Evolutionary conservation across 345 rosid genomes (phyloP), one percentile per base, ranked within the genome.

Genomic region (Ceriops decandra): DNA sequence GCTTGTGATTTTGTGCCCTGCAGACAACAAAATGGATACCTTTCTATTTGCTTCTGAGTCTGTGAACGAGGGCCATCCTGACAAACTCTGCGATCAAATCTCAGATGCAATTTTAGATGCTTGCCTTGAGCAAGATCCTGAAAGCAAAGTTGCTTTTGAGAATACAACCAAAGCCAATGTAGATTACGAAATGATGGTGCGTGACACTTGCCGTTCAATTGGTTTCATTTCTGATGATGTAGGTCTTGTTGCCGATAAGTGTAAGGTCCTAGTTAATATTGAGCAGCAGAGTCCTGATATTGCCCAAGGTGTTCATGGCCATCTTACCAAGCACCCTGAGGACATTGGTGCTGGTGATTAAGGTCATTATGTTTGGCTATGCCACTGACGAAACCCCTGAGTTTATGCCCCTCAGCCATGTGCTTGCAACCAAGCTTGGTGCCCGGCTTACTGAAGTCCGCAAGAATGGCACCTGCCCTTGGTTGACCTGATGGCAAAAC

Each of bases 241-340:
- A 13, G 72, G 72, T 69, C 72, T 69, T 61, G 72, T 52, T 69
- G 72, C 72, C 33, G 72, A 69, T 36, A 69, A 61, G 33, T 69
- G 72, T 59, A 61, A 60, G 26, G 72, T 69, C 33, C 27, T 61
- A 20, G 66, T 69, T 24, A 60, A 52, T 20, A 69, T 69, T 9
- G 72, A 69, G 72, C 72, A 69, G 60, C 72, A 69, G 64, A 69
- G 72, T 46, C 72, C 72, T 60, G 72, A 69, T 22, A 61, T 69
- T 61, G 72, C 66, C 24, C 72, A 69, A 59, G 72, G 72, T 8
- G 72, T 69, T 66, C 72, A 69, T 32, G 72, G 72, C 27, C 73
- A 62, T 54, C 73, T 70, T n/a, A 62, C 67, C 51, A 70, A 70
- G 67, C 28, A 42, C 3, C 73, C 73, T 13, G 67, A 70, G 67